A percentile compares a stretch with the other conserved stretches of the same genome.
phyloP scores from a whole-genome alignment of 768 basidiomycete species.

The Tricholoma matsutake region DNA sequence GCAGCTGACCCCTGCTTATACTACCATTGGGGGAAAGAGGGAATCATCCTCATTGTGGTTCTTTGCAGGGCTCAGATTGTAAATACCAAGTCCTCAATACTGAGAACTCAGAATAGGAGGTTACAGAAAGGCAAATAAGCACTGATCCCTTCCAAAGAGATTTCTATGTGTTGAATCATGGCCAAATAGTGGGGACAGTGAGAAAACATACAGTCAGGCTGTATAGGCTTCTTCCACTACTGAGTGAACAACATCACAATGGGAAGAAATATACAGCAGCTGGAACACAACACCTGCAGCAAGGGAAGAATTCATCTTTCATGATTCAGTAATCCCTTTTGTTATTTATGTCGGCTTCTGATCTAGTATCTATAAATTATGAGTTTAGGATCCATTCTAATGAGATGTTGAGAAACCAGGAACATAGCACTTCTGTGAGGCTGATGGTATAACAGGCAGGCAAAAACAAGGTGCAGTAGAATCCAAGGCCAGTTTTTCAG shows the following conservation, averaged over 20 bases:
- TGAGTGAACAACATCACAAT: not conserved
- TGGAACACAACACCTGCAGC: not conserved
- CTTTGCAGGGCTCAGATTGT: too few relatives aligned
- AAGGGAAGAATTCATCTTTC: not conserved
- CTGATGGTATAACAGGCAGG: not conserved
- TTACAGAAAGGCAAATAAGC: not conserved
- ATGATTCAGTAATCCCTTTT: not conserved
- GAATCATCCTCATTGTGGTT: too few relatives aligned
- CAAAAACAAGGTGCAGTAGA: too few relatives aligned
- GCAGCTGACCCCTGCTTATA: too few relatives aligned
- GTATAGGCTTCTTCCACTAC: not conserved
- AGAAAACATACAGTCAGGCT: not conserved
- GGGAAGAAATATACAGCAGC: not conserved
- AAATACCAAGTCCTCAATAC: too few relatives aligned
- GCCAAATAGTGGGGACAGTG: too few relatives aligned
- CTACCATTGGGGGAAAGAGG: too few relatives aligned
- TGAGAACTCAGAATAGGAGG: too few relatives aligned
- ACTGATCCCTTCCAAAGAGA: not conserved
- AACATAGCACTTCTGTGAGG: not conserved
- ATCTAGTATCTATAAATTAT: not conserved
- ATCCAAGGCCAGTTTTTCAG: too few relatives aligned
- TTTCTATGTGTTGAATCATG: too few relatives aligned
- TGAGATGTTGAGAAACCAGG: not conserved
- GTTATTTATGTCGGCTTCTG: not conserved
- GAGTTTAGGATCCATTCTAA: not conserved